These are phyloP conservation scores for Strigomonas culicis DNA, from an alignment of 208 protist species.

Conservation along the genomic window DNA sequence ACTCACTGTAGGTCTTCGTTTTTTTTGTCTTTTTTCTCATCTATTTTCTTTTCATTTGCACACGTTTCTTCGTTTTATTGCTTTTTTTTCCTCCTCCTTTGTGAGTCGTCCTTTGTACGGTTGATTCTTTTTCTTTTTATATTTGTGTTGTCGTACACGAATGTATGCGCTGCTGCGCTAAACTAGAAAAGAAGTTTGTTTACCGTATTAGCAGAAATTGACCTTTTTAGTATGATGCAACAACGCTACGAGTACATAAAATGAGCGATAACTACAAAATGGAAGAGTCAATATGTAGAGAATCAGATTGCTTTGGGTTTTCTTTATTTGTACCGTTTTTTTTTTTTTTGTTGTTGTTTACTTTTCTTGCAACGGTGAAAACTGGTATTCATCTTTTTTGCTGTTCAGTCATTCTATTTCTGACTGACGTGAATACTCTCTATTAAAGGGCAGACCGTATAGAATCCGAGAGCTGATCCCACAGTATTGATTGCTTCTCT, in stretches of 20 bases:
- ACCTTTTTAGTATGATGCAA: no score
- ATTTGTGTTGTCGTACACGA: neutral
- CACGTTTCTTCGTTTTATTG: slow-evolving; percentile 6
- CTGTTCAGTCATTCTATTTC: slow-evolving; percentile 6
- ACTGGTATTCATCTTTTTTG: slow-evolving; percentile 8
- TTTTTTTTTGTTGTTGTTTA: neutral
- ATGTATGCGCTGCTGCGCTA: neutral
- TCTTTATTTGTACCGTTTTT: neutral
- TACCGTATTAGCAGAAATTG: no score
- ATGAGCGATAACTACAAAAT: no score
- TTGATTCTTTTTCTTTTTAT: neutral
- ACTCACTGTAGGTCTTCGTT: neutral
- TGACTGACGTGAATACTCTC: neutral
- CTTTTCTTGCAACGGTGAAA: neutral
- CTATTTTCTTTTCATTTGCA: neutral
- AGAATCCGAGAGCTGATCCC: no score
- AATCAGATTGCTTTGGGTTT: slow-evolving; percentile 2
- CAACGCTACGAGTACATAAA: neutral
- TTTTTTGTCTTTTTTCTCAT: slow-evolving; percentile 12
- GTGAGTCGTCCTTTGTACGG: no score
- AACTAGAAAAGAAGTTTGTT: slow-evolving; percentile 1
- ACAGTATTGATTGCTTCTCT: neutral
- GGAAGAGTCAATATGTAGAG: neutral
- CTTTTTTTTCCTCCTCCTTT: slow-evolving; percentile 6
- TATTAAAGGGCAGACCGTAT: no score